Evolutionary conservation across 768 basidiomycete species (phyloP).

Genomic region (Trametes gibbosa): DNA sequence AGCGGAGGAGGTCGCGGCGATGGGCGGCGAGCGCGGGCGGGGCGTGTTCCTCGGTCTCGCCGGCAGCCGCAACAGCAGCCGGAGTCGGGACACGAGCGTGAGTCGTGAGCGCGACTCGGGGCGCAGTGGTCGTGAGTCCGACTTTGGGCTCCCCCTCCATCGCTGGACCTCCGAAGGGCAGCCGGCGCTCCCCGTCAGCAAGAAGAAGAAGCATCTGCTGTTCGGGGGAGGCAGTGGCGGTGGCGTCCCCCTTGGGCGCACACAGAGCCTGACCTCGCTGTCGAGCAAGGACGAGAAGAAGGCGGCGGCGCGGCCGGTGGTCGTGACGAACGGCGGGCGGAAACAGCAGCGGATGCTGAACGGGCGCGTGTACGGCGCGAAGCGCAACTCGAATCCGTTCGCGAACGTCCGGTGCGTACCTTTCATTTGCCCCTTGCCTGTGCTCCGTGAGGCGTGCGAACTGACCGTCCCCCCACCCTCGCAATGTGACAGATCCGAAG

Average conservation of each 20-base stretch:
- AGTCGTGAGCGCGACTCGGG: slow-evolving; percentile 11
- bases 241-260: slow-evolving; percentile 23
- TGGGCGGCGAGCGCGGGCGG: slow-evolving; percentile 24
- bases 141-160: slow-evolving; percentile 24
- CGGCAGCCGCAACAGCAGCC: slow-evolving; percentile 17
- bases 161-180: slow-evolving; percentile 23
- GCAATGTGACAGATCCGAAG: slow-evolving; percentile 40
- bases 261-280: slow-evolving; percentile 20
- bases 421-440: background rate
- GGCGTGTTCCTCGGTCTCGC: slow-evolving; percentile 10
- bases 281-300: slow-evolving; percentile 14
- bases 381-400: slow-evolving; percentile 48
- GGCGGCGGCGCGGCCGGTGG: background rate
- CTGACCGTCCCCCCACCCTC: background rate
- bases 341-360: slow-evolving; percentile 61
- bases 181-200: slow-evolving; percentile 9
- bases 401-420: slow-evolving; percentile 41
- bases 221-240: slow-evolving; percentile 5
- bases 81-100: slow-evolving; percentile 16
- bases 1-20: slow-evolving; percentile 4
- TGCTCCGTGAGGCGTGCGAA: background rate
- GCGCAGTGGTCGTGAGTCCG: slow-evolving; percentile 11
- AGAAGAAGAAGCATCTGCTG: slow-evolving; percentile 18
- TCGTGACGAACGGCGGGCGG: slow-evolving; percentile 11
- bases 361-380: slow-evolving; percentile 75